A percentile compares a stretch with the other conserved stretches of the same genome.
phyloP scores from a whole-genome alignment of 352 stramenopile genomes.

The Phytophthora litchii region DNA sequence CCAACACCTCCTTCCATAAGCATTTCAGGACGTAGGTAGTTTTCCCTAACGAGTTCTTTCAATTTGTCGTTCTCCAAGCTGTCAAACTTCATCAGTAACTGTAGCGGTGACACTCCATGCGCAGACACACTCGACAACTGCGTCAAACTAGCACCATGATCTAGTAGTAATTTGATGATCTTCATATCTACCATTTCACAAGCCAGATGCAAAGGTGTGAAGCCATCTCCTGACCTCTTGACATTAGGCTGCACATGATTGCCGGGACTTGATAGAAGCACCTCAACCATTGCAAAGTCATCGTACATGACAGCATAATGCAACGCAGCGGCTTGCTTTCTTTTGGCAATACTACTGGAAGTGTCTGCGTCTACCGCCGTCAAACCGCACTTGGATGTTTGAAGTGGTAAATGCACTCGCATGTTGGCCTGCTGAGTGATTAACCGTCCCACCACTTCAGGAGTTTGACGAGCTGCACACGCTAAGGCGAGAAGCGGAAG shows the following conservation, averaged over 20 bases:
- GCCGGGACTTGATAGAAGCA: slow-evolving; percentile 36
- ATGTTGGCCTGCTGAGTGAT: slow-evolving; percentile 62
- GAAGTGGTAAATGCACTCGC: slow-evolving; percentile 60
- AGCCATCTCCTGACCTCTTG: slow-evolving; percentile 59
- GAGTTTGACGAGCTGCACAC: slow-evolving; percentile 51
- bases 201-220: slow-evolving; percentile 69
- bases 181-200: slow-evolving; percentile 61
- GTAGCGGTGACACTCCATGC: slow-evolving; percentile 53
- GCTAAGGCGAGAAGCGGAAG: slow-evolving; percentile 60
- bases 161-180: slow-evolving; percentile 53
- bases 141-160: slow-evolving; percentile 55
- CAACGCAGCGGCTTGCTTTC: slow-evolving; percentile 59
- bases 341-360: slow-evolving; percentile 27
- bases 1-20: slow-evolving; percentile 40
- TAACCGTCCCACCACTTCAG: slow-evolving; percentile 47
- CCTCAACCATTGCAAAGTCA: slow-evolving; percentile 42
- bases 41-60: slow-evolving; percentile 43
- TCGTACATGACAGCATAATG: slow-evolving; percentile 77
- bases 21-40: slow-evolving; percentile 50
- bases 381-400: slow-evolving; percentile 33
- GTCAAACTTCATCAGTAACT: slow-evolving; percentile 61
- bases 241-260: slow-evolving; percentile 62
- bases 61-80: slow-evolving; percentile 51
- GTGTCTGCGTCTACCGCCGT: slow-evolving; percentile 15
- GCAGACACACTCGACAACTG: slow-evolving; percentile 49